Conservation (phyloP, 2,329 filamentous ascomycete species). For the Ophiostoma quercus region DNA sequence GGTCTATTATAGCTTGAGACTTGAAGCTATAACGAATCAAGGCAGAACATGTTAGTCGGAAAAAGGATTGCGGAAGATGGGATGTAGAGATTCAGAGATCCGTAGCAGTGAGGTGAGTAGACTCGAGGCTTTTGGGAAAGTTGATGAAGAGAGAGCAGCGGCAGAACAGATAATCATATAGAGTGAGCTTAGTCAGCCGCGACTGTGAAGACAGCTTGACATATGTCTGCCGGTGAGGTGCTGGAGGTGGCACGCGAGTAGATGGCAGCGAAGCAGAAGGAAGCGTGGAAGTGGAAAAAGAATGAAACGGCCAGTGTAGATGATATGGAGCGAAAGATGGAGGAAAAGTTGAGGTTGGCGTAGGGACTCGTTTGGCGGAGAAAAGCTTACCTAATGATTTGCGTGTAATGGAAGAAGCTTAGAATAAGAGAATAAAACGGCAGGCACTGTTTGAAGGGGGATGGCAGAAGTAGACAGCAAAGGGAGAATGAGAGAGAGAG, state of each 20-base stretch:
- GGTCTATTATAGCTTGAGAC: not conserved
- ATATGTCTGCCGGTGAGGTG: not conserved
- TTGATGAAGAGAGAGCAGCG: not conserved
- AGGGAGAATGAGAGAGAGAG: not conserved
- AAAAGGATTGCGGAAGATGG: not conserved
- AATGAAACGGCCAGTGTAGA: not conserved
- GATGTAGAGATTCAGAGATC: not conserved
- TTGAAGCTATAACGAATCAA: not conserved
- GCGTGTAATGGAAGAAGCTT: not conserved
- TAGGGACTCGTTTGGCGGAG: not conserved
- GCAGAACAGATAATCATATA: not conserved
- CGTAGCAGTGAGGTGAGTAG: not conserved
- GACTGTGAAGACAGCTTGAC: not conserved
- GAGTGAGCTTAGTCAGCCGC: not conserved
- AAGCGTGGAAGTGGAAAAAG: not conserved
- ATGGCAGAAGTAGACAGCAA: not conserved
- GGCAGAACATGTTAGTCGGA: slow-evolving; percentile 17
- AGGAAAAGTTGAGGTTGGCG: not conserved
- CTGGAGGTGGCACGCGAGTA: not conserved
- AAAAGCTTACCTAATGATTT: not conserved
- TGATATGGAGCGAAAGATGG: not conserved
- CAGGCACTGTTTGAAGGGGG: not conserved
- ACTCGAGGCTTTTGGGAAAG: not conserved
- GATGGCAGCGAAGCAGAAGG: not conserved
- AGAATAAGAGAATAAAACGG: not conserved